Conservation (phyloP, 345 rosid species). For the Lepidium didymum region DNA sequence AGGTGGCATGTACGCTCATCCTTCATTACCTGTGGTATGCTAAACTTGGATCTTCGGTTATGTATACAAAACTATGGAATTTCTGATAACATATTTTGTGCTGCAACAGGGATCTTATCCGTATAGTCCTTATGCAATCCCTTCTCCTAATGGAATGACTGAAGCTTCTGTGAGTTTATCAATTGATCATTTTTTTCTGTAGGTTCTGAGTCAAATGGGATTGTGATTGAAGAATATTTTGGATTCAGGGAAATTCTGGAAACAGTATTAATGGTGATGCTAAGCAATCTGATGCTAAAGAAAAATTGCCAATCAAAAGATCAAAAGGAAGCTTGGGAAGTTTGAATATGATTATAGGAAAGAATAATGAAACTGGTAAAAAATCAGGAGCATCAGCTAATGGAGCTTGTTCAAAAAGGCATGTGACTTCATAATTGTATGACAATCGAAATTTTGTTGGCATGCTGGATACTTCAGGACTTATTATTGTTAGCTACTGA, state of each 20-base stretch:
- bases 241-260: slow-evolving; percentile 64
- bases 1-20: slow-evolving; percentile 90
- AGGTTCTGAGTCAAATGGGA: neutral
- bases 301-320: slow-evolving; percentile 92
- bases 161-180: slow-evolving; percentile 64
- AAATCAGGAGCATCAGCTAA: slow-evolving; percentile 68
- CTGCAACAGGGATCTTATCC: slow-evolving; percentile 81
- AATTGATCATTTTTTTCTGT: neutral
- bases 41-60: slow-evolving; percentile 9
- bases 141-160: slow-evolving; percentile 78
- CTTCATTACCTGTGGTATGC: slow-evolving; percentile 85
- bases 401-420: slow-evolving; percentile 87
- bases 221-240: slow-evolving; percentile 18
- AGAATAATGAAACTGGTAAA: slow-evolving; percentile 59
- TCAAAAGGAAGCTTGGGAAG: slow-evolving; percentile 98
- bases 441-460: neutral
- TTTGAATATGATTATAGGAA: slow-evolving; percentile 82
- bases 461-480: neutral
- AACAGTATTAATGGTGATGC: slow-evolving; percentile 57
- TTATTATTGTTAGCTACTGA: neutral
- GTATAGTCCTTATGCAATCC: slow-evolving; percentile 91
- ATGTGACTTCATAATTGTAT: slow-evolving; percentile 14
- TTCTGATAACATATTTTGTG: slow-evolving; percentile 4
- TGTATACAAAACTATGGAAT: neutral
- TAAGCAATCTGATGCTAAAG: slow-evolving; percentile 75